phyloP scores from a whole-genome alignment of 176 grass and related monocot genomes.

The Aechmea fasciata region DNA sequence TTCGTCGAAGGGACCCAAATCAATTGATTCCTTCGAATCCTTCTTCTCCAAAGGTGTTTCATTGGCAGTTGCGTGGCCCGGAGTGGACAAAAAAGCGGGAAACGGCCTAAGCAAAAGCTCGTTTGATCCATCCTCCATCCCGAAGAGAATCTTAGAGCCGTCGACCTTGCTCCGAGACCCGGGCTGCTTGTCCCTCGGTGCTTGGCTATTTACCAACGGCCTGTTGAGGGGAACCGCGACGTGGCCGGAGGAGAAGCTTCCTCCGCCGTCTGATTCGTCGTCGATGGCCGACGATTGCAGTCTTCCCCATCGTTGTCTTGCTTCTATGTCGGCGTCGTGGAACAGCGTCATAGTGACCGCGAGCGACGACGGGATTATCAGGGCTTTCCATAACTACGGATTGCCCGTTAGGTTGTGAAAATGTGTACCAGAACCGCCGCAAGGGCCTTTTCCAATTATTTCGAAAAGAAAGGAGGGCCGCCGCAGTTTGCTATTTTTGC shows the following conservation, averaged over 20 bases:
- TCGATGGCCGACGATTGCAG: not conserved
- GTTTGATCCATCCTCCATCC: constrained; percentile 7
- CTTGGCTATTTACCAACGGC: constrained; percentile 31
- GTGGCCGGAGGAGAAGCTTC: constrained; percentile 82
- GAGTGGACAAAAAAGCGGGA: constrained; percentile 12
- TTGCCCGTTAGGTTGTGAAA: constrained; percentile 50
- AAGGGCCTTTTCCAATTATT: not conserved
- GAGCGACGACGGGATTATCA: constrained; percentile 51
- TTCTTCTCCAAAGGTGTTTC: constrained; percentile 61
- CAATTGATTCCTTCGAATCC: constrained; percentile 41
- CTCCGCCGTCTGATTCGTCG: not conserved
- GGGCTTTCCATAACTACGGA: constrained; percentile 80
- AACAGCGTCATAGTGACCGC: constrained; percentile 66
- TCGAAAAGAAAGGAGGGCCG: not conserved
- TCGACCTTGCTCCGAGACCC: not conserved
- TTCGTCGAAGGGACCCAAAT: constrained; percentile 15
- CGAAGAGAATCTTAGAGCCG: constrained; percentile 7
- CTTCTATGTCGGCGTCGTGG: constrained; percentile 38
- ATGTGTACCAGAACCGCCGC: no score
- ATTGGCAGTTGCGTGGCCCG: constrained; percentile 49
- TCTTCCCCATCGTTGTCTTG: constrained; percentile 11
- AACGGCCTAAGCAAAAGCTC: not conserved
- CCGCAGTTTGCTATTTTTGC: not conserved
- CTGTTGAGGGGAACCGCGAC: constrained; percentile 28
- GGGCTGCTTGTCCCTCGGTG: constrained; percentile 33